Evolutionary conservation across 108 stramenopile genomes (phyloP), one percentile per base, ranked within the genome.

Genomic region (Conticribra weissflogii): DNA sequence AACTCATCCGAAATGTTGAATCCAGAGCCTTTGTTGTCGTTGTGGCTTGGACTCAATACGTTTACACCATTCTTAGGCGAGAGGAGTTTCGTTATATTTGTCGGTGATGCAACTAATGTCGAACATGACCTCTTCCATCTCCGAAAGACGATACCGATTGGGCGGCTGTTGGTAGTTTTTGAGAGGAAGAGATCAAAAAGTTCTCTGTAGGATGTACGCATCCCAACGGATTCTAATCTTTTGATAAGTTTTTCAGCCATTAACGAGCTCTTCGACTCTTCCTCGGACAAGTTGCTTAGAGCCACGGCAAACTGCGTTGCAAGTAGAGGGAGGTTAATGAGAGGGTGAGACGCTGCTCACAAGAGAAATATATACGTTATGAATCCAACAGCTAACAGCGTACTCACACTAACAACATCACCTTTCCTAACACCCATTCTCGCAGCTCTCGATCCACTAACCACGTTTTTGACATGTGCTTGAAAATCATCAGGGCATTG

Each of bases 191-290:
- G 68, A 44, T 79, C 74, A 33, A 70, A 74, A 29, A 79, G 33
- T 29, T 79, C 78, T 9, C 78, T 52, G 60, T 74, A 79, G 1
- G 78, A 79, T 2, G 78, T 79, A 24, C 78, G 48, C 78, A 79
- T 79, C 4, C 78, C 78, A 3, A 75, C 78, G 1, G 68, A 68
- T 56, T 79, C 78, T 31, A 79, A 74, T 1, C 78, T 58, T 63
- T 70, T 74, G 31, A 76, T 70, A 2, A 79, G 72, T 45, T 79
- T 79, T 17, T 74, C 78, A 0, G 68, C 74, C 15, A 79, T 66
- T 19, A 74, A 49, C 25, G 45, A 36, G 41, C 62, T 68, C 34
- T 70, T 23, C 19, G 51, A 27, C 23, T 65, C 63, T 31, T 74
- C 41, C 34, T 68, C 59, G 49, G 48, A 54, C 54, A 79, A 69